Evolutionary conservation across 306 rosid genomes (phyloP).

Genomic region (Nissolia schottii): DNA sequence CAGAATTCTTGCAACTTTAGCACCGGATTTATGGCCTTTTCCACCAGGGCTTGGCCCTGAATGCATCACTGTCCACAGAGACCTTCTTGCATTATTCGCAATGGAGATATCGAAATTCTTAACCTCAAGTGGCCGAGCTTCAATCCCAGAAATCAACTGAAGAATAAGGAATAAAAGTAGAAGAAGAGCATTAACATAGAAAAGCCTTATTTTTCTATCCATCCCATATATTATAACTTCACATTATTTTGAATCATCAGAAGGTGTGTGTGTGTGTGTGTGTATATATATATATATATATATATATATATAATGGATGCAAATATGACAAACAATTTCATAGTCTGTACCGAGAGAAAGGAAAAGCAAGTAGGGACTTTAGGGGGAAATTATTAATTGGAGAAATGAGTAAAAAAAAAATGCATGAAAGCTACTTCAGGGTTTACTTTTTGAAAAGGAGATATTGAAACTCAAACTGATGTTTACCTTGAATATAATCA

Average conservation of each 20-base stretch:
- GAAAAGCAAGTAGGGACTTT: not conserved
- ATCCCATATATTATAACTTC: not conserved
- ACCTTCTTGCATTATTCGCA: not conserved
- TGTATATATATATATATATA: too few species aligned
- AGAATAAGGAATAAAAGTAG: constrained; percentile 18
- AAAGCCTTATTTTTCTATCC: constrained; percentile 10
- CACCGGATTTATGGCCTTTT: constrained; percentile 30
- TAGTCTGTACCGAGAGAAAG: not conserved
- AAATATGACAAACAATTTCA: constrained; percentile 3
- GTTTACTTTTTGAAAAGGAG: constrained; percentile 8
- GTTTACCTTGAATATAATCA: not conserved
- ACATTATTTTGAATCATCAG: not conserved
- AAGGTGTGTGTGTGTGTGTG: not conserved
- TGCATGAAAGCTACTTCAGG: not conserved
- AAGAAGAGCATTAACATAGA: not conserved
- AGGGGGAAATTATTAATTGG: constrained; percentile 18
- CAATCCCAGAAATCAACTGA: constrained; percentile 2
- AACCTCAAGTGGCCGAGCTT: constrained; percentile 23
- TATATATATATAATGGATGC: not conserved
- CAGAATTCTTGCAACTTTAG: not conserved
- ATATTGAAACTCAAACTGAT: not conserved
- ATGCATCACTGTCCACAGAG: constrained; percentile 34
- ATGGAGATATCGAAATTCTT: not conserved
- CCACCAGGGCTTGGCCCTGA: constrained; percentile 51
- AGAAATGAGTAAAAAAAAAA: not conserved